These are phyloP conservation scores for Lophiotrema nucula DNA, from an alignment of 495 filamentous ascomycete species.

Conservation along the genomic window DNA sequence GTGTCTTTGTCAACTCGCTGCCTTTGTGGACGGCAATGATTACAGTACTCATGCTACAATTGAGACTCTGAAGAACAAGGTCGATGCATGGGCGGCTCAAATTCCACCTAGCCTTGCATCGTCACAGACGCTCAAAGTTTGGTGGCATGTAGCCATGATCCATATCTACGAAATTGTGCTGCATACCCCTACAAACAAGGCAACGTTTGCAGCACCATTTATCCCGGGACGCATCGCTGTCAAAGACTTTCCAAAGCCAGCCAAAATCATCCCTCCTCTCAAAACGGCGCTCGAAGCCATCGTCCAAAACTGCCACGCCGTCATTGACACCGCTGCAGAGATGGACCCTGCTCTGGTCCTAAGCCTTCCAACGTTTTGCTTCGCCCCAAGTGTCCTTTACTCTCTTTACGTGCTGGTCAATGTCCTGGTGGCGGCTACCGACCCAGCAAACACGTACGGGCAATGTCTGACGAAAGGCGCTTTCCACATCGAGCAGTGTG, in stretches of 20 bases:
- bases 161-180: neutral
- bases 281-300: neutral
- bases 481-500: constrained; percentile 1
- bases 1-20: neutral
- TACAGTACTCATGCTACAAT: neutral
- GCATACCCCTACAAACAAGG: constrained; percentile 2
- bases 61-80: neutral
- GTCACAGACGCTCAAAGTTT: constrained; percentile 5
- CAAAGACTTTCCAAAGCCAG: constrained; percentile 3
- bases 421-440: neutral
- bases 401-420: neutral
- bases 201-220: neutral
- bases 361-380: neutral
- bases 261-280: neutral
- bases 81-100: constrained; percentile 4
- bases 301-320: constrained; percentile 2
- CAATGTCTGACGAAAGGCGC: neutral
- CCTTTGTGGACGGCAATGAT: neutral
- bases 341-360: constrained; percentile 3
- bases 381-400: neutral
- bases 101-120: constrained; percentile 1
- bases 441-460: constrained; percentile 1
- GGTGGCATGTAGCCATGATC: neutral
- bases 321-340: neutral
- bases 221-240: constrained; percentile 2